phyloP scores from a whole-genome alignment of 352 stramenopile species.

The Globisporangium okanoganense region DNA sequence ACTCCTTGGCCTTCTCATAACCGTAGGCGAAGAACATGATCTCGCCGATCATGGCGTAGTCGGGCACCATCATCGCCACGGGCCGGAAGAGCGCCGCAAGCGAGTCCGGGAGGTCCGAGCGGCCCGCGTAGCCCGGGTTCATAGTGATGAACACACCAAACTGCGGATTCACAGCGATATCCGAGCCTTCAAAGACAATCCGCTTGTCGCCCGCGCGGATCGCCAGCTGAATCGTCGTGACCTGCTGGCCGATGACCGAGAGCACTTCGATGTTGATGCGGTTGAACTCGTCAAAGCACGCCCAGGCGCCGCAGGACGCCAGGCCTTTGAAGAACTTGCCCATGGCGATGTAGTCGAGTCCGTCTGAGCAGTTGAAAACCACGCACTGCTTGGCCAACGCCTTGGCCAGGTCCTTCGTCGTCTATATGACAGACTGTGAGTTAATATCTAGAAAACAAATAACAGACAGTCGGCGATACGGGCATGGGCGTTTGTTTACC shows the following conservation, averaged over 20 bases:
- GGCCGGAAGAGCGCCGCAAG: slow-evolving; percentile 93
- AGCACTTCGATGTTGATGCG: slow-evolving; percentile 94
- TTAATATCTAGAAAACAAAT: too few relatives aligned
- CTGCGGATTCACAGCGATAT: slow-evolving; percentile 91
- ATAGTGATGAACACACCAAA: slow-evolving; percentile 97
- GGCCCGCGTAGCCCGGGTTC: slow-evolving; percentile 94
- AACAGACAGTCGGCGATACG: too few relatives aligned
- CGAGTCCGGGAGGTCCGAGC: slow-evolving; percentile 94
- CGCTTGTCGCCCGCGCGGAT: slow-evolving; percentile 85
- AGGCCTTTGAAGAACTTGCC: slow-evolving; percentile 93
- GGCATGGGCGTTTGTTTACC: too few relatives aligned
- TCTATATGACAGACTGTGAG: too few relatives aligned
- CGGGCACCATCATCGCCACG: slow-evolving; percentile 97
- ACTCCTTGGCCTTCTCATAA: slow-evolving; percentile 92
- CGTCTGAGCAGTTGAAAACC: slow-evolving; percentile 95
- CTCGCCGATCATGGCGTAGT: slow-evolving; percentile 95
- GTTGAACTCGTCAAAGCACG: slow-evolving; percentile 97
- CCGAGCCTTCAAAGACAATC: slow-evolving; percentile 93
- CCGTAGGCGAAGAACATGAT: slow-evolving; percentile 97
- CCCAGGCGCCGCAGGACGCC: slow-evolving; percentile 91
- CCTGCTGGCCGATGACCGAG: slow-evolving; percentile 83
- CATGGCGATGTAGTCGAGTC: slow-evolving; percentile 95
- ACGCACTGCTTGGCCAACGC: slow-evolving; percentile 94
- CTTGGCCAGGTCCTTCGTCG: slow-evolving; percentile 93
- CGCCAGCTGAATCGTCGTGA: slow-evolving; percentile 84